Base-by-base conservation (phyloP, 2,329 filamentous ascomycete species). In the Chalara sp. region DNA sequence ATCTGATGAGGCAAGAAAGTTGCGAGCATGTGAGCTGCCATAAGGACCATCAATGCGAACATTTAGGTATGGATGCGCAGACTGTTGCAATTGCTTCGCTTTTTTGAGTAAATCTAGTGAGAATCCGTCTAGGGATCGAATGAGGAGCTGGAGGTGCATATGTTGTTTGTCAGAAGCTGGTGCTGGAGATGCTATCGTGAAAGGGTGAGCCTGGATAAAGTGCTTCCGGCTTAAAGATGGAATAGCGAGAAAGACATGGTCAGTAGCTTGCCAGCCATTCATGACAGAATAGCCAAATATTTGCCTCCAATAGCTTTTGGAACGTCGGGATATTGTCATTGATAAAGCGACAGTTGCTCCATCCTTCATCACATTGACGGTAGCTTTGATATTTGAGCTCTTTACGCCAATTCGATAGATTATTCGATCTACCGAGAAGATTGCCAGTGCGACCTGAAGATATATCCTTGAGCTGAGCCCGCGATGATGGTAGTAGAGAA, bases 31-130 rank as follows among this genome's bases (percentile, higher is more conserved):
- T 0, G 70, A 67, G 7, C 77, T 81, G 39, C 82, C 82, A 58
- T 86, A 85, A 0, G 82, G 82, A 0, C 83, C 82, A 56, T 86
- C 81, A n/a, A 86, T 64, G 6, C 76, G 71, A 29, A 84, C 69
- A 1, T 60, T 57, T 0, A 76, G 68, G 8, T 8, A 8, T n/a
- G 8, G 35, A 10, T n/a, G 8, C 8, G 35, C 35, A 37, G 8
- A n/a, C 2, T 69, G 68, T 5, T 68, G 57, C 51, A 76, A 69
- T 0, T 64, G 58, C 6, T 66, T 67, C 2, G 80, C 79, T 57
- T 80, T 69, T 32, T 67, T 59, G 1, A 84, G 70, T 6, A 86
- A 71, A 47, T 74, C 72, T 3, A 67, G 66, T 0, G 81, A 80
- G 65, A 86, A 86, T 10, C 83, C 81, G 43, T 73, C 65, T 56